Conservation (phyloP, 805 yeast species). For the Saccharomycopsis guyanensis region DNA sequence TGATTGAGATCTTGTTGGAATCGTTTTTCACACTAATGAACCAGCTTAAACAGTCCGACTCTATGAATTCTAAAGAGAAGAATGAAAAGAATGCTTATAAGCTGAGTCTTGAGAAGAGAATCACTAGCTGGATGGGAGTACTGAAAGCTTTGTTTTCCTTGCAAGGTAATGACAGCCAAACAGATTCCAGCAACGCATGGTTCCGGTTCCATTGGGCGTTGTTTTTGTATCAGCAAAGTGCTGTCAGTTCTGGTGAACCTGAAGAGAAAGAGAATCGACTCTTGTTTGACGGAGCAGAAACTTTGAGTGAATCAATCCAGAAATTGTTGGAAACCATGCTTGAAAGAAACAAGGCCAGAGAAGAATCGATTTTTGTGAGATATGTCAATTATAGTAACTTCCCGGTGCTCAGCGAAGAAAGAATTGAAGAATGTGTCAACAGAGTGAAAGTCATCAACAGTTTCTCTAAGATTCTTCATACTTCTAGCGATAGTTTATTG, state of each 20-base stretch:
- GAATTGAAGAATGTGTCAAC: conserved; percentile 55
- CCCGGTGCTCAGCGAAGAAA: conserved; percentile 43
- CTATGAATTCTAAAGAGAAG: conserved; percentile 2
- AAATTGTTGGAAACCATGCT: not conserved
- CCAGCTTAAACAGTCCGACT: conserved; percentile 22
- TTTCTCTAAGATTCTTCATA: conserved; percentile 45
- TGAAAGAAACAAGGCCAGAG: not conserved
- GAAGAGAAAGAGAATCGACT: not conserved
- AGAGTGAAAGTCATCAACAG: conserved; percentile 63
- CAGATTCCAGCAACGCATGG: conserved; percentile 13
- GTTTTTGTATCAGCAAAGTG: conserved; percentile 35
- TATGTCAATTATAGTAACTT: conserved; percentile 56
- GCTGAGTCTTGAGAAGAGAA: conserved; percentile 33
- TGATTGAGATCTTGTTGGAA: conserved; percentile 40
- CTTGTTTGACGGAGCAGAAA: not conserved
- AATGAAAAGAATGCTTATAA: conserved; percentile 2
- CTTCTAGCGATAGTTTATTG: conserved; percentile 22
- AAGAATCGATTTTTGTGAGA: conserved; percentile 27
- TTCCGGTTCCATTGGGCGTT: conserved; percentile 43
- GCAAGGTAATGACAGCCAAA: not conserved
- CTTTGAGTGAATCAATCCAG: conserved; percentile 15
- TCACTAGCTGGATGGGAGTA: conserved; percentile 39
- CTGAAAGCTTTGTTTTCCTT: not conserved
- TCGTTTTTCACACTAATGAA: conserved; percentile 29
- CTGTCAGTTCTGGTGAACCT: not conserved